Percentiles rank a stretch among this genome's conserved stretches.
phyloP scores from a whole-genome alignment of 2,329 filamentous ascomycete species.

The Cercospora zeae-maydis region DNA sequence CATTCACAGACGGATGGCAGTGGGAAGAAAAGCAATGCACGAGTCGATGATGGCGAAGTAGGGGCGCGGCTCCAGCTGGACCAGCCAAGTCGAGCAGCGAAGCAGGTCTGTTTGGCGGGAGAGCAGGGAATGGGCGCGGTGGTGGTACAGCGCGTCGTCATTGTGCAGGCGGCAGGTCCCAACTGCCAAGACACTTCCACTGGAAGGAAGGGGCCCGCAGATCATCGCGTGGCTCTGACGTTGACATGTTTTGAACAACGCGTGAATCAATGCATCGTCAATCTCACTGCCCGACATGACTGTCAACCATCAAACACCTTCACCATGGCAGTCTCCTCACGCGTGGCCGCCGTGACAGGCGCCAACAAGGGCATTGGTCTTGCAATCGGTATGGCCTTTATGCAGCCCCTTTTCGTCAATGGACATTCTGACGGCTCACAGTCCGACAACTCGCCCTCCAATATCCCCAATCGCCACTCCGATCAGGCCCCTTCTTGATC shows the following conservation, averaged over 20 bases:
- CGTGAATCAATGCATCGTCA: not conserved
- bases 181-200: not conserved
- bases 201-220: not conserved
- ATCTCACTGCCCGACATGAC: not conserved
- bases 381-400: slow-evolving; percentile 41
- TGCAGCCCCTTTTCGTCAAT: not conserved
- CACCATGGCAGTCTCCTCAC: slow-evolving; percentile 30
- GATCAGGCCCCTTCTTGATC: slow-evolving; percentile 49
- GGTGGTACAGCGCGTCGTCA: slow-evolving; percentile 6
- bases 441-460: slow-evolving; percentile 54
- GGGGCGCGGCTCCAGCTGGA: slow-evolving; percentile 9
- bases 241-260: slow-evolving; percentile 2
- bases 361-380: slow-evolving; percentile 54
- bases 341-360: slow-evolving; percentile 53
- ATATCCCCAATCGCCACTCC: slow-evolving; percentile 50
- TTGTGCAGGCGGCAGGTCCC: slow-evolving; percentile 6
- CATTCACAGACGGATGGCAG: slow-evolving; percentile 11
- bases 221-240: slow-evolving; percentile 6
- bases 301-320: not conserved
- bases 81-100: slow-evolving; percentile 10
- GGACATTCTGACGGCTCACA: slow-evolving; percentile 11
- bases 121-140: slow-evolving; percentile 9
- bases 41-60: slow-evolving; percentile 3
- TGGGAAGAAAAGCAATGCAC: not conserved
- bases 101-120: slow-evolving; percentile 7